These are phyloP conservation scores for Raphidocelis subcapitata DNA, from an alignment of 139 green algal species.

Conservation along the genomic window DNA sequence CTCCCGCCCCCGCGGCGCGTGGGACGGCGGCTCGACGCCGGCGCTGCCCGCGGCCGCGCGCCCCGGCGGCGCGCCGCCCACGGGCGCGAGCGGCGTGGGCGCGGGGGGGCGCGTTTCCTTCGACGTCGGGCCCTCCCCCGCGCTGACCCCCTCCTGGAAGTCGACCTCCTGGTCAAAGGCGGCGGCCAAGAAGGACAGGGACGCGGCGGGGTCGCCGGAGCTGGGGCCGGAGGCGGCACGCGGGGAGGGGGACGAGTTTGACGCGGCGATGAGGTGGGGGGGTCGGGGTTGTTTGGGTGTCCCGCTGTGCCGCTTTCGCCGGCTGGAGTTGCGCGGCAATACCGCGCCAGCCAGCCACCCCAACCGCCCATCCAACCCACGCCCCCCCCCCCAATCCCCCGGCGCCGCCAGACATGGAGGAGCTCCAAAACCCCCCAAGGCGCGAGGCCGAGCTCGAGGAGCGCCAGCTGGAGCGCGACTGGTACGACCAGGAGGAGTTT, in stretches of 20 bases:
- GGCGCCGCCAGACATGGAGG: slow-evolving; percentile 21
- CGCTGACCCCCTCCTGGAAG: slow-evolving; percentile 71
- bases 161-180: slow-evolving; percentile 56
- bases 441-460: slow-evolving; percentile 75
- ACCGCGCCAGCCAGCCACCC: neutral
- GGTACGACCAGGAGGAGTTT: slow-evolving; percentile 89
- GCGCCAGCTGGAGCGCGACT: slow-evolving; percentile 82
- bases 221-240: slow-evolving; percentile 28
- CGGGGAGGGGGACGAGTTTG: neutral
- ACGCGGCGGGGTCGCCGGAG: slow-evolving; percentile 57
- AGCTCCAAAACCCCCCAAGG: slow-evolving; percentile 15
- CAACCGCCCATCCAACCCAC: neutral
- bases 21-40: slow-evolving; percentile 23
- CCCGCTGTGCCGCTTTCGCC: too few species aligned
- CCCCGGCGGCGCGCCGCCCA: slow-evolving; percentile 27
- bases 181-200: slow-evolving; percentile 4
- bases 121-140: slow-evolving; percentile 58
- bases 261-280: slow-evolving; percentile 9
- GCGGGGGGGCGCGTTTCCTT: slow-evolving; percentile 60
- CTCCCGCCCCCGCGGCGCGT: slow-evolving; percentile 1
- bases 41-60: slow-evolving; percentile 37
- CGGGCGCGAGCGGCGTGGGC: slow-evolving; percentile 8
- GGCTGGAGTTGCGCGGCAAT: too few species aligned
- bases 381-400: neutral
- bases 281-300: neutral